These are phyloP conservation scores for Boletus pseudopeckii DNA, from an alignment of 768 basidiomycete species.

Conservation along the genomic window DNA sequence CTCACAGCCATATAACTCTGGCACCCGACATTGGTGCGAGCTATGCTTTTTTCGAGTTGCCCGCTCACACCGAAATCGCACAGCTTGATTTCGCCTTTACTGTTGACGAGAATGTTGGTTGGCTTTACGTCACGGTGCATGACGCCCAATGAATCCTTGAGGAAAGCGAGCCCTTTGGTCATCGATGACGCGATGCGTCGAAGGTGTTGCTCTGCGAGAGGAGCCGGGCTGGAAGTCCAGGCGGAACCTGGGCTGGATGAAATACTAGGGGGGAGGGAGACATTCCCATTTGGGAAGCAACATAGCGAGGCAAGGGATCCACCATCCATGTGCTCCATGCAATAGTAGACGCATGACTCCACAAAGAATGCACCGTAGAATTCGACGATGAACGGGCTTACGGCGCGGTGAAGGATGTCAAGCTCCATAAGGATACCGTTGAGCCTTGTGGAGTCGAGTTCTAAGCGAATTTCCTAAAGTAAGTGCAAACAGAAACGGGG, in stretches of 20 bases:
- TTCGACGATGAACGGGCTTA: slow-evolving; percentile 90
- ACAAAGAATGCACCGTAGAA: slow-evolving; percentile 99
- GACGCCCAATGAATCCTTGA: slow-evolving; percentile 92
- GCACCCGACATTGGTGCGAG: slow-evolving; percentile 98
- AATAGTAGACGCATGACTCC: slow-evolving; percentile 99
- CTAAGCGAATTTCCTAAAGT: slow-evolving; percentile 90
- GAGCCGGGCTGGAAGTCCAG: slow-evolving; percentile 34
- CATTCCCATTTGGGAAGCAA: slow-evolving; percentile 45
- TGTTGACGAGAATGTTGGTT: slow-evolving; percentile 89
- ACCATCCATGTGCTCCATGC: slow-evolving; percentile 99
- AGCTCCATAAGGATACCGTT: slow-evolving; percentile 99
- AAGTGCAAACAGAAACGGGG: neutral
- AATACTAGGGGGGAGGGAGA: slow-evolving; percentile 32
- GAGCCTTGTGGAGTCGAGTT: slow-evolving; percentile 89
- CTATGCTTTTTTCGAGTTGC: slow-evolving; percentile 92
- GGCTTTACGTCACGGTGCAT: slow-evolving; percentile 89
- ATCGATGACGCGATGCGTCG: slow-evolving; percentile 77
- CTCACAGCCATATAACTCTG: slow-evolving; percentile 98
- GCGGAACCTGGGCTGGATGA: slow-evolving; percentile 32
- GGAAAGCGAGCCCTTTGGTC: slow-evolving; percentile 87
- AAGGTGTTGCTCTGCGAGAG: slow-evolving; percentile 73
- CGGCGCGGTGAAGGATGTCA: slow-evolving; percentile 93
- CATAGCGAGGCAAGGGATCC: slow-evolving; percentile 82
- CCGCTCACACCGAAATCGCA: slow-evolving; percentile 99
- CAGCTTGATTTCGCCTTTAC: slow-evolving; percentile 85